A percentile compares a stretch with the other conserved stretches of the same genome.
phyloP scores from a whole-genome alignment of 495 filamentous ascomycete species.

The Terfezia boudieri region DNA sequence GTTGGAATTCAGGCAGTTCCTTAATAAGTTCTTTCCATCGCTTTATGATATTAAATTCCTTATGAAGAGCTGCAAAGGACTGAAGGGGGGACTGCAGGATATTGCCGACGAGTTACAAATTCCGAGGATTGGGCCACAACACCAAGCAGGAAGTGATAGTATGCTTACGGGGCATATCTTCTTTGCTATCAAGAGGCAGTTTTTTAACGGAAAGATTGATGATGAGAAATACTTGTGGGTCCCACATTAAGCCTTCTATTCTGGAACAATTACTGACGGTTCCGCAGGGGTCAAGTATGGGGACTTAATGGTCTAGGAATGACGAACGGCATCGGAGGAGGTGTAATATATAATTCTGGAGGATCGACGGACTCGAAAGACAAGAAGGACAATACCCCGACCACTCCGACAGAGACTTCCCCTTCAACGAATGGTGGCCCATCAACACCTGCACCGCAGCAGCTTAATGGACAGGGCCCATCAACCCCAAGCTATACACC shows the following conservation, averaged over 20 bases:
- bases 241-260: neutral
- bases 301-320: constrained; percentile 17
- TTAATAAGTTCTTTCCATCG: constrained; percentile 75
- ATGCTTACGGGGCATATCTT: constrained; percentile 84
- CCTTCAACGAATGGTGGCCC: neutral
- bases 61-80: constrained; percentile 37
- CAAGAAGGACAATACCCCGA: neutral
- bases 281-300: constrained; percentile 17
- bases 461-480: constrained; percentile 5
- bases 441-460: constrained; percentile 9
- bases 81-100: constrained; percentile 70
- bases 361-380: neutral
- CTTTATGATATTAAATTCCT: constrained; percentile 95
- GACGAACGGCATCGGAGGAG: constrained; percentile 13
- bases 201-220: constrained; percentile 62
- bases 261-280: neutral
- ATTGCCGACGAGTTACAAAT: constrained; percentile 83
- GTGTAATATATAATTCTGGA: constrained; percentile 14
- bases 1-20: constrained; percentile 57
- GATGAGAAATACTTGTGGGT: constrained; percentile 31
- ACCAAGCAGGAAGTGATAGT: constrained; percentile 81
- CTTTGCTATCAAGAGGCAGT: constrained; percentile 62
- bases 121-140: constrained; percentile 60
- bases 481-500: constrained; percentile 9
- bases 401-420: neutral